Percentiles rank a stretch among this genome's conserved stretches.
phyloP scores from a whole-genome alignment of 2,329 filamentous ascomycete genomes.

The Fusarium papillatum region DNA sequence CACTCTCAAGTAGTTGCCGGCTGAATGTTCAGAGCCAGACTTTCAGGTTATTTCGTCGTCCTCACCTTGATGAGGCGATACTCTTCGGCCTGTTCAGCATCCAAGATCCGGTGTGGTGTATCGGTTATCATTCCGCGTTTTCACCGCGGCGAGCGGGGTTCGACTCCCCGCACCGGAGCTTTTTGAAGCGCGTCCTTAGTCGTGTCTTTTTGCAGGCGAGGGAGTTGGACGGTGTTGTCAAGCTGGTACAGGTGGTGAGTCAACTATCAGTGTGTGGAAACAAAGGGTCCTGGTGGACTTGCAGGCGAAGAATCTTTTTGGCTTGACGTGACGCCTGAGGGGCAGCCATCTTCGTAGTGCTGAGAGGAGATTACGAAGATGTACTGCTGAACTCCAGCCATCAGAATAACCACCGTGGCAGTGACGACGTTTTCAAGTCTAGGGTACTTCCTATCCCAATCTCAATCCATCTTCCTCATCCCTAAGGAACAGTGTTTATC shows the following conservation, averaged over 20 bases:
- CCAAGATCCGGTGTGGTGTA: slow-evolving; percentile 5
- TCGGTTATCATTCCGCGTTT: slow-evolving; percentile 11
- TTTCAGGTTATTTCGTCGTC: neutral
- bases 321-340: neutral
- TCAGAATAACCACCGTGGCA: neutral
- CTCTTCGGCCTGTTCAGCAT: neutral
- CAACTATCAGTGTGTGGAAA: too few relatives aligned
- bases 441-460: neutral
- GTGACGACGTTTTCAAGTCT: neutral
- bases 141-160: slow-evolving; percentile 10
- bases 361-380: neutral
- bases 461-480: neutral
- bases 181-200: neutral
- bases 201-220: neutral
- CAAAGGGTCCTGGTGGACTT: neutral
- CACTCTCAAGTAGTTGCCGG: neutral
- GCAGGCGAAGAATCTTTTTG: neutral
- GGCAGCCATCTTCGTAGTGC: neutral
- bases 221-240: neutral
- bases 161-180: slow-evolving; percentile 8
- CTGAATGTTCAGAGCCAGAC: neutral
- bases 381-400: neutral
- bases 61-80: neutral
- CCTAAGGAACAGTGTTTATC: neutral
- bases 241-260: neutral